Evolutionary conservation across 1,139 yeast species (phyloP), one percentile per base, ranked within the genome.

Genomic region (Yamadazyma atlantica): DNA sequence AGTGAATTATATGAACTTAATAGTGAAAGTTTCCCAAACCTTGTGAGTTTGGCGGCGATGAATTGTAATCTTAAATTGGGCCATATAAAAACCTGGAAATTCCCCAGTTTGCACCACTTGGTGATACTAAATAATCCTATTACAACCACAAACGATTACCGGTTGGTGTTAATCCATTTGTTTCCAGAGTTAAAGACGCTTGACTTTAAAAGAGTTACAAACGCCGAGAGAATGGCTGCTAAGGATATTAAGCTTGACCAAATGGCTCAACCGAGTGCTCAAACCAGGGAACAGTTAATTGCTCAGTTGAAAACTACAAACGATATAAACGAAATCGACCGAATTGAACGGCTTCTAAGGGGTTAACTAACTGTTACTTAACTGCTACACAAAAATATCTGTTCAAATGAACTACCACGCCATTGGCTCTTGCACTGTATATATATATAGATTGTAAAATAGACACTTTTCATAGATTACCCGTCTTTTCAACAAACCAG

Each of bases 301-400:
- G 57, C 65, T 34, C 73, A 78, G 42, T 64, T 89, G 39, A 72
- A 73, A 38, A 64, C 61, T 25, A 95, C 96, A 1, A 70, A 78
- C 4, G 80, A 82, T 37, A 57, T 89, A 43, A 85, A 75, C 11
- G 96, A 89, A 48, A 83, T 89, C 11, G 87, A 83, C 45, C 63
- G 78, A 36, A 75, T 89, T 21, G 95, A 87, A 55, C 63, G 65
- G 24, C 66, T 73, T 2, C 57, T 78, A 38, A 59, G 57, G 32
- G 13, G 10, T 5, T 33, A 16, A n/a, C n/a, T n/a, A n/a, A n/a
- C n/a, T n/a, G n/a, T n/a, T n/a, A n/a, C n/a, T n/a, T n/a, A n/a
- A n/a, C n/a, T n/a, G n/a, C n/a, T n/a, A n/a, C n/a, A n/a, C n/a
- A n/a, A n/a, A n/a, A n/a, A n/a, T n/a, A n/a, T n/a, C n/a, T n/a